A percentile compares a stretch with the other conserved stretches of the same genome.
These are phyloP conservation scores for Aspergillus brunneoviolaceus DNA, from an alignment of 2,329 filamentous ascomycete genomes.

Conservation along the genomic window DNA sequence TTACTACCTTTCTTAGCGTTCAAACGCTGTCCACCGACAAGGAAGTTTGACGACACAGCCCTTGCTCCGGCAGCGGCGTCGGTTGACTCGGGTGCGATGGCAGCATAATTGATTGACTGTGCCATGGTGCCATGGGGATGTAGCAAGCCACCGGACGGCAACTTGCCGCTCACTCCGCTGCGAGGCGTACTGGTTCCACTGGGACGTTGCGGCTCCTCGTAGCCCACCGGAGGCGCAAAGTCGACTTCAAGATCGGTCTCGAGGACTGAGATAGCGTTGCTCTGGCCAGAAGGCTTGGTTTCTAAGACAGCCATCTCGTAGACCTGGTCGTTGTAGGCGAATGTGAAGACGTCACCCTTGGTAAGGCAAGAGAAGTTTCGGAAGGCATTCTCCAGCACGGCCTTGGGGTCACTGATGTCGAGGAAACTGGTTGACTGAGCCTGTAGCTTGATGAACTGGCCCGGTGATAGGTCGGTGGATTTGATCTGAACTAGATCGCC, in stretches of 20 bases:
- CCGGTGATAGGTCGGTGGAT: slow-evolving; percentile 86
- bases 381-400: slow-evolving; percentile 94
- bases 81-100: slow-evolving; percentile 77
- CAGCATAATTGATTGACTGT: slow-evolving; percentile 92
- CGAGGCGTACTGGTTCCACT: slow-evolving; percentile 87
- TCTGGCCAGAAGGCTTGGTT: slow-evolving; percentile 79
- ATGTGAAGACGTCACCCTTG: slow-evolving; percentile 92
- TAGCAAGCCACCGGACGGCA: slow-evolving; percentile 70
- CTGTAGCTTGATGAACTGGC: slow-evolving; percentile 92
- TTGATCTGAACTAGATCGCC: slow-evolving; percentile 95
- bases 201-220: slow-evolving; percentile 76
- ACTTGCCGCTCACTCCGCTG: slow-evolving; percentile 59
- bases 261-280: slow-evolving; percentile 85
- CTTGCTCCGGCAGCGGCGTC: slow-evolving; percentile 63
- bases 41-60: slow-evolving; percentile 73
- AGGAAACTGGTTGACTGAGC: slow-evolving; percentile 91
- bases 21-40: slow-evolving; percentile 77
- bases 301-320: slow-evolving; percentile 94
- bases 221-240: slow-evolving; percentile 90
- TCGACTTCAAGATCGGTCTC: slow-evolving; percentile 97
- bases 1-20: slow-evolving; percentile 79
- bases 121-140: slow-evolving; percentile 93
- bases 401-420: slow-evolving; percentile 95
- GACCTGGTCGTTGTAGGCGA: slow-evolving; percentile 90
- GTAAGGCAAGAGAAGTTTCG: slow-evolving; percentile 93